Evolutionary conservation across 2,329 filamentous ascomycete species (phyloP).

Genomic region (Kalmusia sp.): DNA sequence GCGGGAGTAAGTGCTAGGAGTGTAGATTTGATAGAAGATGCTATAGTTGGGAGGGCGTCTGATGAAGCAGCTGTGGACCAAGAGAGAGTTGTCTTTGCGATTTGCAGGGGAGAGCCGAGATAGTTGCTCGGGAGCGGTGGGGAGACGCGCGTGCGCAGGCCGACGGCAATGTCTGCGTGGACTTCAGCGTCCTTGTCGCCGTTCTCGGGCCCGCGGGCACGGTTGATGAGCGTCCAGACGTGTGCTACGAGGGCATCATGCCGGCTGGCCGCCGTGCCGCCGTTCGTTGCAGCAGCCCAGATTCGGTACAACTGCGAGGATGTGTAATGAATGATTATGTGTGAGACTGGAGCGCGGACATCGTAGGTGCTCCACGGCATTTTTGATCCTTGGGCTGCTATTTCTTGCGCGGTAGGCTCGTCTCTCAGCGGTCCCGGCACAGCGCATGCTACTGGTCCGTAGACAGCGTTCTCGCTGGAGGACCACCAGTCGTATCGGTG

Average conservation of each 20-base stretch:
- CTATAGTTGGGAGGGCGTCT: background rate
- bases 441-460: background rate
- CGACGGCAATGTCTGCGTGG: background rate
- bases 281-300: background rate
- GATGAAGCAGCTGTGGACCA: background rate
- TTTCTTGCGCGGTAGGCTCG: background rate
- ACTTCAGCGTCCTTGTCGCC: background rate
- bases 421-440: background rate
- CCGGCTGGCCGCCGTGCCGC: background rate
- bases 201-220: background rate
- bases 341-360: background rate
- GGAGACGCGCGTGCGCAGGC: background rate
- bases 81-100: background rate
- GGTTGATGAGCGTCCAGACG: constrained; percentile 1
- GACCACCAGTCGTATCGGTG: constrained; percentile 4
- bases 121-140: background rate
- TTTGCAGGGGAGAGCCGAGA: background rate
- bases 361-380: background rate
- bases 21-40: background rate
- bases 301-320: background rate
- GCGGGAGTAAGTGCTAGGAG: background rate
- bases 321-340: background rate
- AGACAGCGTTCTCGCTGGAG: background rate
- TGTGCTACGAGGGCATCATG: constrained; percentile 2
- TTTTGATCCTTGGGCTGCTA: background rate